phyloP scores from a whole-genome alignment of 2,329 filamentous ascomycete species.

The Colletotrichum tropicale region DNA sequence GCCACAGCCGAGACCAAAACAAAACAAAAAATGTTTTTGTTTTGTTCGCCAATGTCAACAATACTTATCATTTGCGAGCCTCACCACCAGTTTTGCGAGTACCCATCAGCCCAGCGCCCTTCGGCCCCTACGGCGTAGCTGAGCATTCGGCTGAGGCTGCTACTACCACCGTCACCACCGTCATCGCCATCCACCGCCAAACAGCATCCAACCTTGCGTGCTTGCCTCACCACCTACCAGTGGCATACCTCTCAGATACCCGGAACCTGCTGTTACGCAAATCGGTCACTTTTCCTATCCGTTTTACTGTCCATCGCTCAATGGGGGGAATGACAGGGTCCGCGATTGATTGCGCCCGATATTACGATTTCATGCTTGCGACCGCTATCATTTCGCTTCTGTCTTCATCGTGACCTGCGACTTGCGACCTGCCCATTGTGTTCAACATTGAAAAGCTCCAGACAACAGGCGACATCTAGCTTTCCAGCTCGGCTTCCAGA shows the following conservation, averaged over 20 bases:
- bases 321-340: not conserved
- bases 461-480: not conserved
- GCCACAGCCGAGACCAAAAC: slow-evolving; percentile 19
- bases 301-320: not conserved
- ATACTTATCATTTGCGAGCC: not conserved
- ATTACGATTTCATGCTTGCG: slow-evolving; percentile 15
- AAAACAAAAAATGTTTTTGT: slow-evolving; percentile 9
- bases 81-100: not conserved
- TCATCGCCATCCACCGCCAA: not conserved
- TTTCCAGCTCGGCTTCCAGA: not conserved
- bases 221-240: slow-evolving; percentile 1
- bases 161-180: slow-evolving; percentile 1
- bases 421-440: not conserved
- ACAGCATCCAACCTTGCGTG: slow-evolving; percentile 4
- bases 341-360: slow-evolving; percentile 12
- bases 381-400: not conserved
- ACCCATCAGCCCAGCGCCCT: not conserved
- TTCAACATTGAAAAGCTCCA: not conserved
- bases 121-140: not conserved
- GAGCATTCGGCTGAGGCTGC: not conserved
- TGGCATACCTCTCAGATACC: not conserved
- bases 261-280: not conserved
- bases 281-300: not conserved
- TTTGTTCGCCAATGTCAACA: not conserved
- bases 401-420: not conserved